A percentile compares a stretch with the other conserved stretches of the same genome.
phyloP scores from a whole-genome alignment of 306 rosid genomes.

The Prunus armeniaca region DNA sequence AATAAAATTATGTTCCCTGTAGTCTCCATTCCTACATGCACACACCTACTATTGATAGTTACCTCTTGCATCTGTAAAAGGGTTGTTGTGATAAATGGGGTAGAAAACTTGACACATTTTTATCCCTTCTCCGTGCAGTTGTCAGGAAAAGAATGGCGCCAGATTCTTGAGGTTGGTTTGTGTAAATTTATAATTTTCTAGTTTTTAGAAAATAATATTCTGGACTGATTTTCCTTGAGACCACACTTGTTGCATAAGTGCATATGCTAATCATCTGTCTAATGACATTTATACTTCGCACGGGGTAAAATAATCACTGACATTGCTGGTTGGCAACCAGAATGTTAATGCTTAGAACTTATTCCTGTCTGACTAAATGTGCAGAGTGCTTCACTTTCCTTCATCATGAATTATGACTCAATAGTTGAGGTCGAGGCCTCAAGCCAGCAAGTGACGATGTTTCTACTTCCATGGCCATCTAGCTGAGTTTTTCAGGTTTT shows the following conservation, averaged over 20 bases:
- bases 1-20: neutral
- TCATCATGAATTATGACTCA: conserved; percentile 49
- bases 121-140: conserved; percentile 47
- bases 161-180: conserved; percentile 80
- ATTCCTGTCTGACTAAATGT: conserved; percentile 53
- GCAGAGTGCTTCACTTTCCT: conserved; percentile 54
- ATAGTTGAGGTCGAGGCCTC: conserved; percentile 70
- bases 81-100: neutral
- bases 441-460: conserved; percentile 53
- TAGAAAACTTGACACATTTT: neutral
- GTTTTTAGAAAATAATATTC: neutral
- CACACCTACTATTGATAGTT: neutral
- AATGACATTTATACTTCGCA: conserved; percentile 10
- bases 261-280: neutral
- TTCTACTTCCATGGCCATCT: conserved; percentile 53
- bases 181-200: neutral
- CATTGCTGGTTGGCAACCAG: conserved; percentile 42
- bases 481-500: conserved; percentile 63
- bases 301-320: conserved; percentile 24
- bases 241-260: conserved; percentile 3
- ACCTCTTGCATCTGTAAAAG: neutral
- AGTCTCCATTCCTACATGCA: neutral
- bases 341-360: conserved; percentile 37
- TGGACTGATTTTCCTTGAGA: conserved; percentile 11
- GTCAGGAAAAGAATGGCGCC: conserved; percentile 87